A percentile compares a stretch with the other conserved stretches of the same genome.
Conservation (phyloP, 257 asterid genomes). For the Leptodermis oblonga region DNA sequence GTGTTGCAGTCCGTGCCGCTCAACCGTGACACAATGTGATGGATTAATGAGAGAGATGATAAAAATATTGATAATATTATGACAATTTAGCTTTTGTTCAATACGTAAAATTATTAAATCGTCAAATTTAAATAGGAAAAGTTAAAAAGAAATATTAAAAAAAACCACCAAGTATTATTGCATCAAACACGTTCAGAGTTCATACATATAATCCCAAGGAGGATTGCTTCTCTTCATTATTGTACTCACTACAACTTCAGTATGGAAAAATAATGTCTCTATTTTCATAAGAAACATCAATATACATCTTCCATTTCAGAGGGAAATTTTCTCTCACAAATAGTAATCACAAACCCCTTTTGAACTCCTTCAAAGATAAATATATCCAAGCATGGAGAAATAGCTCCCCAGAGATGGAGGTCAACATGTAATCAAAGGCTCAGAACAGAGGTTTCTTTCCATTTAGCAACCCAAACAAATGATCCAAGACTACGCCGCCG, state of each 20-base stretch:
- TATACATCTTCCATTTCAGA: neutral
- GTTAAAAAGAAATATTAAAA: too few species aligned
- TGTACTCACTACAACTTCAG: too few species aligned
- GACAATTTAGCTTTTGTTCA: too few species aligned
- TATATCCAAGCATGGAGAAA: neutral
- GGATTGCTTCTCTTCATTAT: neutral
- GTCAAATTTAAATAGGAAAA: too few species aligned
- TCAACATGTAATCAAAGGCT: neutral
- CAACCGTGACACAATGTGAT: too few species aligned
- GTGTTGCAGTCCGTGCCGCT: too few species aligned
- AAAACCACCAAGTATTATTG: too few species aligned
- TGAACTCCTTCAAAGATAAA: neutral
- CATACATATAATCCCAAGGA: too few species aligned
- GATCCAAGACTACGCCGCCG: constrained; percentile 67
- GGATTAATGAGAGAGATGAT: too few species aligned
- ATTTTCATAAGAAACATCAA: neutral
- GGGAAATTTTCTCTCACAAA: neutral
- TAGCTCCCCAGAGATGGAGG: neutral
- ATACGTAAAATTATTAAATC: too few species aligned
- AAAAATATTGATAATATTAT: too few species aligned
- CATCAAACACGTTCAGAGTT: too few species aligned
- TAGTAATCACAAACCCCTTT: neutral
- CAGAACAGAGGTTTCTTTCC: constrained; percentile 87
- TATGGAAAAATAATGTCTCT: neutral
- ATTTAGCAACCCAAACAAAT: constrained; percentile 67